These are phyloP conservation scores for Trypanosoma vivax DNA, from an alignment of 208 protist genomes.

Conservation along the genomic window DNA sequence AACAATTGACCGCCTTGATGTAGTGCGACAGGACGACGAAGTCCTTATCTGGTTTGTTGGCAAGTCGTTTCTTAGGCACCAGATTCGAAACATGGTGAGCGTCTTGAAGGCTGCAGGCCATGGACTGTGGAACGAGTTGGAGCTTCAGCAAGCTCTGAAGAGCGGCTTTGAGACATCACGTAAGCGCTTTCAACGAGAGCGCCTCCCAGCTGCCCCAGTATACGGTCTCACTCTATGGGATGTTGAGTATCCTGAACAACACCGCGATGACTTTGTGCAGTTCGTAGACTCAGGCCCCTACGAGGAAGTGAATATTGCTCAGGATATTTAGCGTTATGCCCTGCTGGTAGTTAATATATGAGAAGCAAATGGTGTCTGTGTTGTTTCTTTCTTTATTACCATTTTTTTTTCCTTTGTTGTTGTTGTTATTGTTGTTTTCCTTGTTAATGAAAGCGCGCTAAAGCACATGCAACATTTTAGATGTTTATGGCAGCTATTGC, in stretches of 20 bases:
- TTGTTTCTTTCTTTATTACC: background rate
- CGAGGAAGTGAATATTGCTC: constrained; percentile 51
- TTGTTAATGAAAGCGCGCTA: no score
- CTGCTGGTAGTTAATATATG: no score
- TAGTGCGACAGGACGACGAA: constrained; percentile 85
- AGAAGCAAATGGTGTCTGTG: no score
- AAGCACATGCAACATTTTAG: no score
- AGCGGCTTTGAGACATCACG: constrained; percentile 71
- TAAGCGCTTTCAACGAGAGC: constrained; percentile 58
- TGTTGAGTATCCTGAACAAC: constrained; percentile 67
- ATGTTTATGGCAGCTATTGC: no score
- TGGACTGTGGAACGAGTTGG: constrained; percentile 77
- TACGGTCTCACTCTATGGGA: constrained; percentile 85
- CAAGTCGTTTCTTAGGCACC: constrained; percentile 76
- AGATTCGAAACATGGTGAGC: constrained; percentile 85
- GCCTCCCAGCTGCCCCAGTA: constrained; percentile 64
- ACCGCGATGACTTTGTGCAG: constrained; percentile 51
- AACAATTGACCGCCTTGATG: constrained; percentile 71
- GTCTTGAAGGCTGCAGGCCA: constrained; percentile 70
- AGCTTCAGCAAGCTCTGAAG: constrained; percentile 66
- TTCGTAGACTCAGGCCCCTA: constrained; percentile 76
- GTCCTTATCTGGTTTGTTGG: constrained; percentile 85
- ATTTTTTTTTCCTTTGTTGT: constrained; percentile 10
- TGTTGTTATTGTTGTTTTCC: background rate
- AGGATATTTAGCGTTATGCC: constrained; percentile 20